Conservation (phyloP, 441 rosid genomes). For the Aquilaria agallochum region DNA sequence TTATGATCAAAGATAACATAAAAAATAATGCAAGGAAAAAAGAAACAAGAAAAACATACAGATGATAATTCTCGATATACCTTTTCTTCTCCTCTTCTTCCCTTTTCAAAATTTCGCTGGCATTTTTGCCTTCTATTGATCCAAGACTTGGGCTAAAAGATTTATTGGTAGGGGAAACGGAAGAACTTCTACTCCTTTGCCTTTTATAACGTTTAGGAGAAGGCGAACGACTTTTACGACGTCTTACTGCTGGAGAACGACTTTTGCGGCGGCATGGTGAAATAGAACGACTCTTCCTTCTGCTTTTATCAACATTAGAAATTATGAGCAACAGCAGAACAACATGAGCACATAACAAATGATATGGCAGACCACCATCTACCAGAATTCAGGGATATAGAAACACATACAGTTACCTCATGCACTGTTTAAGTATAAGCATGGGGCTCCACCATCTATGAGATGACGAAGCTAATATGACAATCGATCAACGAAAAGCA, state of each 20-base stretch:
- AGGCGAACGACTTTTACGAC: conserved; percentile 65
- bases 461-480: conserved; percentile 91
- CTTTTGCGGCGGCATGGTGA: conserved; percentile 69
- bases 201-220: conserved; percentile 71
- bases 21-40: conserved; percentile 5
- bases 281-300: conserved; percentile 83
- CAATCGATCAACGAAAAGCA: conserved; percentile 79
- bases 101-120: conserved; percentile 61
- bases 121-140: conserved; percentile 60
- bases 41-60: conserved; percentile 5
- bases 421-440: conserved; percentile 66
- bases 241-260: conserved; percentile 61
- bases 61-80: conserved; percentile 35
- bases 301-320: conserved; percentile 34
- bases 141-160: conserved; percentile 69
- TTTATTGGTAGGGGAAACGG: conserved; percentile 57
- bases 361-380: conserved; percentile 38
- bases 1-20: background rate
- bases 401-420: conserved; percentile 92
- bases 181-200: conserved; percentile 78
- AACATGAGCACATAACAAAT: conserved; percentile 21
- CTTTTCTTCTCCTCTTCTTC: conserved; percentile 91
- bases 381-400: conserved; percentile 28
- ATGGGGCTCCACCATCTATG: conserved; percentile 93
- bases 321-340: conserved; percentile 34